Evolutionary conservation across 2,329 filamentous ascomycete genomes (phyloP), one percentile per base, ranked within the genome.

Genomic region (Didymella segeticola): DNA sequence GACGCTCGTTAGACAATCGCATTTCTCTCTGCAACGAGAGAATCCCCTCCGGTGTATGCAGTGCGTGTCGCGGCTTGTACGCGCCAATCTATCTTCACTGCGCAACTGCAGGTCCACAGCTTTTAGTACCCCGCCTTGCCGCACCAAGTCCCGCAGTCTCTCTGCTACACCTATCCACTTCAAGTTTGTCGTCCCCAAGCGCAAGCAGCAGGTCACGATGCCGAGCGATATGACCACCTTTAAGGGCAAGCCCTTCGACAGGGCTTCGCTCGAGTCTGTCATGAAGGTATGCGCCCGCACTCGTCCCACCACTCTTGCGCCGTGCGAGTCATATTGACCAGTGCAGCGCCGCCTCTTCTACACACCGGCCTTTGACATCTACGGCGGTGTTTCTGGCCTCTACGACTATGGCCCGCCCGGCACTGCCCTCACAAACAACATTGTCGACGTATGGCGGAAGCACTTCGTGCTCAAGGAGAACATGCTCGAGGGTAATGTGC

Each of bases 341-440:
- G 5, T 27, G 34, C 59, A 73, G 69, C 71, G 73, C 36, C 71
- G 71, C n/a, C 67, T 75, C 53, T 98, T 98, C 82, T 96, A 95
- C 79, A 96, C 93, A 60, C 93, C 93, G 47, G 88, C 92, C 49
- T 98, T 97, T 77, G 95, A 98, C 48, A 93, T 96, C 69, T 98
- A 98, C 54, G 90, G 90, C 64, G 91, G 91, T 71, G 89, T 95
- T 53, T 88, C 87, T 63, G 92, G 92, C 69, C 88, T 96, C 53
- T 97, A 91, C 80, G 93, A 97, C 78, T 96, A 96, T 78, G 93
- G 93, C 64, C 92, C 93, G 25, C 90, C 93, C 26, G 91, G 93
- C 62, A 93, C 89, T 77, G 85, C 90, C 42, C 84, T 96, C 55
- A 89, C 96, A 77, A 87, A 90, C 69, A 93, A 95, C 78, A 89